phyloP scores from a whole-genome alignment of 1,284 basidiomycete species.

The Ustilago cynodontis region DNA sequence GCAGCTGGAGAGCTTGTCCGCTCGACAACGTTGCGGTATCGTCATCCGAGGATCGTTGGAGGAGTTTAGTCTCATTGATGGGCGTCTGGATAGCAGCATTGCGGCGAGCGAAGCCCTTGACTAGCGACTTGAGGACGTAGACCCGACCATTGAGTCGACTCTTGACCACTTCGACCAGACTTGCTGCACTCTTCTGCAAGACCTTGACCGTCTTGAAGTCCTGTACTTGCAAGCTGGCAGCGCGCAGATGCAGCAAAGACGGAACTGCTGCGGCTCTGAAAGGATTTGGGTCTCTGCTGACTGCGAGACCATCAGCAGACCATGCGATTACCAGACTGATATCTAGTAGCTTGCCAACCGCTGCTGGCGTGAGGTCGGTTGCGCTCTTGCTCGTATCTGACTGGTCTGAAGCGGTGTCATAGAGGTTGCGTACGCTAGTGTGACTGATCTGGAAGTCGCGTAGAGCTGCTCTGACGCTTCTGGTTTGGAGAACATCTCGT shows the following conservation, averaged over 20 bases:
- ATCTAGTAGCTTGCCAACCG: slow-evolving; percentile 43
- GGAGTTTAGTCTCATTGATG: slow-evolving; percentile 58
- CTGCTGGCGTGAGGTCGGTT: neutral
- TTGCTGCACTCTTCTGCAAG: slow-evolving; percentile 60
- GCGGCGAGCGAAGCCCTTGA: slow-evolving; percentile 64
- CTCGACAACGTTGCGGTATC: neutral
- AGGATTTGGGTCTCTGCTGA: slow-evolving; percentile 36
- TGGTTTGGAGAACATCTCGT: slow-evolving; percentile 19
- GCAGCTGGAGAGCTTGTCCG: slow-evolving; percentile 11
- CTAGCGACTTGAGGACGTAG: slow-evolving; percentile 67
- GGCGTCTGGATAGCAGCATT: slow-evolving; percentile 63
- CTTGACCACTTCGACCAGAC: slow-evolving; percentile 65
- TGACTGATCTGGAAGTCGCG: slow-evolving; percentile 46
- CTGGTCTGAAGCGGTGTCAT: neutral
- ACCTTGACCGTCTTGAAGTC: slow-evolving; percentile 62
- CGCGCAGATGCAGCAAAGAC: slow-evolving; percentile 28
- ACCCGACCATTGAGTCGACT: slow-evolving; percentile 62
- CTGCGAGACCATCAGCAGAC: slow-evolving; percentile 41
- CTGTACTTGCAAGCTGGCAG: slow-evolving; percentile 39
- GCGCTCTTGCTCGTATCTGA: slow-evolving; percentile 12
- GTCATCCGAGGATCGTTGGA: slow-evolving; percentile 29
- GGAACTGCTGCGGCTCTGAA: slow-evolving; percentile 39
- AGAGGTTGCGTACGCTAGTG: slow-evolving; percentile 1
- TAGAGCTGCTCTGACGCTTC: slow-evolving; percentile 30
- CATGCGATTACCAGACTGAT: slow-evolving; percentile 55